Conservation (phyloP, 2,329 filamentous ascomycete species). For the Penicillium sp. region DNA sequence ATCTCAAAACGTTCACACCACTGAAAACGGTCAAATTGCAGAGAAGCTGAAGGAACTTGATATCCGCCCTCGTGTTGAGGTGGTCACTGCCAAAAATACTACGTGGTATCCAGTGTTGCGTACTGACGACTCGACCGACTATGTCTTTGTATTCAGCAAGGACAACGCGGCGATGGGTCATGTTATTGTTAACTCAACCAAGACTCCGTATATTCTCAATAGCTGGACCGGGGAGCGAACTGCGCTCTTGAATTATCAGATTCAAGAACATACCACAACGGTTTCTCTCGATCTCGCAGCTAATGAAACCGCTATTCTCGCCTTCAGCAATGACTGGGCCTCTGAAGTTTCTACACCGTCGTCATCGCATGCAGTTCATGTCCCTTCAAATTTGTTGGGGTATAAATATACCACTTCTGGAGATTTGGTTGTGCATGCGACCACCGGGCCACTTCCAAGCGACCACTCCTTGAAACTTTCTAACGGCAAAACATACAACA, state of each 20-base stretch:
- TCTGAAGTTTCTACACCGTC: not conserved
- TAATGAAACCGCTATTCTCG: constrained; percentile 47
- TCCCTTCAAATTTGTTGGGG: not conserved
- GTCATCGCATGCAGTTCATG: constrained; percentile 4
- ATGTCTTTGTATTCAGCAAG: constrained; percentile 50
- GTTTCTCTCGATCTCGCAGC: constrained; percentile 42
- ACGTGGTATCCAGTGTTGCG: constrained; percentile 46
- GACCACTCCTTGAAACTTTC: not conserved
- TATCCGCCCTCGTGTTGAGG: constrained; percentile 37
- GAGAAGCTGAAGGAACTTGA: constrained; percentile 33
- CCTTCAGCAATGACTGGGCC: constrained; percentile 29
- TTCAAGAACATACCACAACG: constrained; percentile 28
- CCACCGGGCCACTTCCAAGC: not conserved
- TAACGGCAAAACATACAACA: constrained; percentile 5
- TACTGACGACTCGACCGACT: constrained; percentile 35
- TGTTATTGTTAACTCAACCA: constrained; percentile 34
- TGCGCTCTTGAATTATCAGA: constrained; percentile 38
- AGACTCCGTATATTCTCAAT: constrained; percentile 43
- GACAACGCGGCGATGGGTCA: constrained; percentile 22
- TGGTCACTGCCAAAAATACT: constrained; percentile 23
- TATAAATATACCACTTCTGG: constrained; percentile 1
- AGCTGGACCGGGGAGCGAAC: constrained; percentile 48
- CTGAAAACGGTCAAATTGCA: constrained; percentile 34
- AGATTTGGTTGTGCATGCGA: not conserved
- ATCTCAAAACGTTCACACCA: constrained; percentile 41